Evolutionary conservation across 768 basidiomycete species (phyloP).

Genomic region (Termitomyces sp.): DNA sequence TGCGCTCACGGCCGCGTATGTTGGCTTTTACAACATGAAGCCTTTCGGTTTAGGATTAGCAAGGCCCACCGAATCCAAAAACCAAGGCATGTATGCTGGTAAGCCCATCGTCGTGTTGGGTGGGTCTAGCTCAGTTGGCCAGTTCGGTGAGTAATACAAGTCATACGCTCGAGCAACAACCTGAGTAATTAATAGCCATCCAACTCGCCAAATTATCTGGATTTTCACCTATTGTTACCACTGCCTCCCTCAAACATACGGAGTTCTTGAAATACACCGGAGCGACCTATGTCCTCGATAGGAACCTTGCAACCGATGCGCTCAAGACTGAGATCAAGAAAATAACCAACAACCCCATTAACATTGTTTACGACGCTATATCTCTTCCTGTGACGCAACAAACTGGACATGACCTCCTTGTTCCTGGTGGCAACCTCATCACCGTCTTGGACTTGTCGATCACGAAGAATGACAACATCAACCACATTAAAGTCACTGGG

Average conservation of each 20-base stretch:
- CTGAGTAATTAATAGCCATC: background rate
- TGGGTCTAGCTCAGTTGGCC: conserved; percentile 23
- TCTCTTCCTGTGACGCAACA: conserved; percentile 18
- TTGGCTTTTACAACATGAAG: conserved; percentile 25
- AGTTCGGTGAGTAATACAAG: conserved; percentile 14
- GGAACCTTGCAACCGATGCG: conserved; percentile 9
- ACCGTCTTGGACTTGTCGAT: conserved; percentile 28
- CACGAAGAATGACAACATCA: conserved; percentile 25
- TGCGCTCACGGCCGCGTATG: conserved; percentile 29
- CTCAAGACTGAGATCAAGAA: conserved; percentile 21
- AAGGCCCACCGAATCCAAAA: conserved; percentile 19
- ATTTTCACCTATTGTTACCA: conserved; percentile 34
- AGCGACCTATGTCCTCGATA: conserved; percentile 31
- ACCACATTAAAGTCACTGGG: conserved; percentile 7
- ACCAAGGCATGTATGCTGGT: conserved; percentile 22
- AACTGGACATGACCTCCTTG: conserved; percentile 20
- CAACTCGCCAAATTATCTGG: conserved; percentile 13
- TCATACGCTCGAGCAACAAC: background rate
- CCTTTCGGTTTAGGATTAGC: conserved; percentile 19
- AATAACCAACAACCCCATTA: conserved; percentile 15
- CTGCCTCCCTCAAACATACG: conserved; percentile 29
- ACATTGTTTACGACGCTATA: conserved; percentile 24
- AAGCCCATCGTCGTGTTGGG: conserved; percentile 26
- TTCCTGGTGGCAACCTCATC: conserved; percentile 28
- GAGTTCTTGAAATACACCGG: conserved; percentile 27